Percentiles rank a stretch among this genome's conserved stretches.
These are phyloP conservation scores for Elaeagnus macrophylla DNA, from an alignment of 306 rosid genomes.

Conservation along the genomic window DNA sequence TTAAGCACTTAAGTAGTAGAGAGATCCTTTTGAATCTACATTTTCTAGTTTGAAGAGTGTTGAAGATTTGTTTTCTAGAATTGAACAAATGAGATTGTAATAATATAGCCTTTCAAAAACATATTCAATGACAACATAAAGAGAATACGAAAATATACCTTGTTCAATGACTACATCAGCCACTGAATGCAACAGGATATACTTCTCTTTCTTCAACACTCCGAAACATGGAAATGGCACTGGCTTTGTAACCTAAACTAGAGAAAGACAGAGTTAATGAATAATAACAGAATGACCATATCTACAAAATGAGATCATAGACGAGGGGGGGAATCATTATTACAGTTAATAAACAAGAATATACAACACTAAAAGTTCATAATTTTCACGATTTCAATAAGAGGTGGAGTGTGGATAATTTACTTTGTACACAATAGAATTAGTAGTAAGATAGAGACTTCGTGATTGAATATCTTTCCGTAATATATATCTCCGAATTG, in stretches of 20 bases:
- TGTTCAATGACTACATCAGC: constrained; percentile 87
- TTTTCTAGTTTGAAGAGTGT: neutral
- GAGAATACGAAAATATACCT: constrained; percentile 30
- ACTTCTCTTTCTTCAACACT: constrained; percentile 78
- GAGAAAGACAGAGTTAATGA: constrained; percentile 19
- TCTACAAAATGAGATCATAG: neutral
- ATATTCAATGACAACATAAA: no score
- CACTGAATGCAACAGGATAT: constrained; percentile 70
- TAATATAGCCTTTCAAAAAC: no score
- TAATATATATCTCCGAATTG: constrained; percentile 56
- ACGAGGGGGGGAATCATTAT: neutral
- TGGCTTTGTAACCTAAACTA: constrained; percentile 65
- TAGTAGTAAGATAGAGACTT: constrained; percentile 66
- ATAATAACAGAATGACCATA: constrained; percentile 4
- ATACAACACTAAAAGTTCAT: neutral
- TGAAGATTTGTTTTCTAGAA: no score
- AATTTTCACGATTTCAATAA: neutral
- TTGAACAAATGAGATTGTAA: no score
- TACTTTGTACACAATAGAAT: constrained; percentile 74
- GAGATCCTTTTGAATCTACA: neutral
- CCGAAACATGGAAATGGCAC: constrained; percentile 93
- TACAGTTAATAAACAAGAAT: neutral
- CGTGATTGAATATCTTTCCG: constrained; percentile 63
- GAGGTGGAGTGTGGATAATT: neutral
- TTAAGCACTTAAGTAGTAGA: neutral